Evolutionary conservation across 1,139 yeast species (phyloP).

Genomic region (Pichia kudriavzevii): DNA sequence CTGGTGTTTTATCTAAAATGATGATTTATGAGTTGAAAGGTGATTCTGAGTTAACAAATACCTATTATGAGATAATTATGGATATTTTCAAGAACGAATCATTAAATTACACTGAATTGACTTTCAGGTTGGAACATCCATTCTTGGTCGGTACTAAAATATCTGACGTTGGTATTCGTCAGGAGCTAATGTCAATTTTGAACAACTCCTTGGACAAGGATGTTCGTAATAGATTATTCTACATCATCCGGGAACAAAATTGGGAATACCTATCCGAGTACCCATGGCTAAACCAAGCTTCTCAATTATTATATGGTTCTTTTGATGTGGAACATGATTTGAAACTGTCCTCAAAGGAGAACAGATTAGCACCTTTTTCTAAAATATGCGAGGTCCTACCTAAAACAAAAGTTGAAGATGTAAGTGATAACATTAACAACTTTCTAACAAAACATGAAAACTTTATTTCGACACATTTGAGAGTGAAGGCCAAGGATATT

Average conservation of each 20-base stretch:
- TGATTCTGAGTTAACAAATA: slow-evolving; percentile 69
- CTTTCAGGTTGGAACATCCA: slow-evolving; percentile 95
- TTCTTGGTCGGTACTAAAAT: slow-evolving; percentile 89
- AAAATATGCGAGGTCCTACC: slow-evolving; percentile 36
- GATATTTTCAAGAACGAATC: slow-evolving; percentile 81
- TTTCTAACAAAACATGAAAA: slow-evolving; percentile 44
- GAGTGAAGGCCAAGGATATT: slow-evolving; percentile 50
- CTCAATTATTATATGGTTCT: slow-evolving; percentile 78
- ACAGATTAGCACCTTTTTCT: slow-evolving; percentile 48
- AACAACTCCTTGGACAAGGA: slow-evolving; percentile 76
- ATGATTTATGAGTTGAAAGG: slow-evolving; percentile 86
- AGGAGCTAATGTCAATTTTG: slow-evolving; percentile 72
- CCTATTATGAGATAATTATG: slow-evolving; percentile 79
- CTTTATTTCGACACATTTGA: slow-evolving; percentile 33
- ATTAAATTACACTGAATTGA: slow-evolving; percentile 77
- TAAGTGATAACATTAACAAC: slow-evolving; percentile 20
- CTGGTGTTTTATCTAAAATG: slow-evolving; percentile 91
- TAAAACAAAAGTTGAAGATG: slow-evolving; percentile 3
- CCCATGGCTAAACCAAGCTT: slow-evolving; percentile 92
- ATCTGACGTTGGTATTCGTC: slow-evolving; percentile 67
- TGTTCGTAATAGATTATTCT: slow-evolving; percentile 70
- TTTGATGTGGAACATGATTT: slow-evolving; percentile 48
- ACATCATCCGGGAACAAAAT: slow-evolving; percentile 84
- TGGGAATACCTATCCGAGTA: slow-evolving; percentile 95
- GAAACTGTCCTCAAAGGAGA: slow-evolving; percentile 40